Base-by-base conservation (phyloP, 2,329 filamentous ascomycete genomes). In the Pyrenochaeta sp. region DNA sequence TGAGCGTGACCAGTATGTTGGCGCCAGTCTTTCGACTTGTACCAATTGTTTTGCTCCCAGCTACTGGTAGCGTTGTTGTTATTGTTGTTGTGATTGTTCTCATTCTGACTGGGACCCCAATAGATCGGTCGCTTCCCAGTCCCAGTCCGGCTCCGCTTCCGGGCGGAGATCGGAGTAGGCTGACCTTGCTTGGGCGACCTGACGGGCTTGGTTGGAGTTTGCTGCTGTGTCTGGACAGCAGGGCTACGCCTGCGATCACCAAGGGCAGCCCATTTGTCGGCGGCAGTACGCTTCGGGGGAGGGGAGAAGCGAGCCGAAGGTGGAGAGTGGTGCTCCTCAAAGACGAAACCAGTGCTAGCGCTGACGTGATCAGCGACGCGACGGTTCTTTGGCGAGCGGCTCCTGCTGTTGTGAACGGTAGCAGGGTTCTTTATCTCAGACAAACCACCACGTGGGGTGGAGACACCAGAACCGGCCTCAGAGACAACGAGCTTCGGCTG, bases 241-340 rank as follows among this genome's bases (percentile, higher is more conserved):
- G 85, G 53, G 86, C 65, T 90, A 56, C 92, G 88, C 49, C 94
- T 86, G 67, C 90, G 89, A 73, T 96, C 90, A 58, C 94, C 94
- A 43, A 98, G 82, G 11, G 87, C 90, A 20, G 90, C 87, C 94
- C 94, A 98, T 75, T 96, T 97, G 77, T 97, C 94, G 46, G 90
- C 74, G 63, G 78, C 77, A 20, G 76, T 79, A 49, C 85, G 85
- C 79, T 91, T 91, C 18, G 86, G 79, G 23, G 87, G 83, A 37
- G 90, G 85, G n/a, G 87, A 86, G 66, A 89, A 87, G 51, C 83
- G 83, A 51, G 81, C 75, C 56, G 54, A 36, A 3, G 54, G 49
- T n/a, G 65, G 61, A 7, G 54, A 61, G 21, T 62, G 63, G 23
- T 85, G 81, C 54, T 91, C 89, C 61, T 92, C 87, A 68, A 90